Conservation (phyloP, 148 eudicot species). For the Amaranthus hypochondriacus region DNA sequence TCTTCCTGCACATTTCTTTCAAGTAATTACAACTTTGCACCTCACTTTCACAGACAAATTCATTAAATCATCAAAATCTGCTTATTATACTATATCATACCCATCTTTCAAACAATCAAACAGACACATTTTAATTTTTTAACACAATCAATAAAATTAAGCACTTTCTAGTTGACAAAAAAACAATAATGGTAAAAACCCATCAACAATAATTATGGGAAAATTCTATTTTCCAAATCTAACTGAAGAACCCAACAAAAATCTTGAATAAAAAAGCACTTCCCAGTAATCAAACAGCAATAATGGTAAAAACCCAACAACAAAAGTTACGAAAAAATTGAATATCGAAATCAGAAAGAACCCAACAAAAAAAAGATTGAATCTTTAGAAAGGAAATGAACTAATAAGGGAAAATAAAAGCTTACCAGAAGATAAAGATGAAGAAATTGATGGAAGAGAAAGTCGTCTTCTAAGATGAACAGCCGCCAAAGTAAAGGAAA, state of each 20-base stretch:
- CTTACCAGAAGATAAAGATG: conserved; percentile 17
- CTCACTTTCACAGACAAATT: not conserved
- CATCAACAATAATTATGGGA: not conserved
- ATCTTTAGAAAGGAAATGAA: not conserved
- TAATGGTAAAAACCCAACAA: conserved; percentile 5
- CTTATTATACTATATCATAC: not conserved
- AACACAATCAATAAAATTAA: not conserved
- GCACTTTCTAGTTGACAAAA: too few species aligned
- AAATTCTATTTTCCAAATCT: not conserved
- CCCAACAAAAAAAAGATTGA: conserved; percentile 8
- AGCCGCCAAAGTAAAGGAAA: conserved; percentile 10
- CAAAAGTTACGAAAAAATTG: not conserved
- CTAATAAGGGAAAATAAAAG: not conserved
- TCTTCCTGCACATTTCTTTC: not conserved
- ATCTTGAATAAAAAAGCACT: not conserved
- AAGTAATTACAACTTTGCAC: not conserved
- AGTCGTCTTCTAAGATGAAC: not conserved
- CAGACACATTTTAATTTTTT: not conserved
- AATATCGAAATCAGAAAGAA: not conserved
- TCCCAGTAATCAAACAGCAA: not conserved
- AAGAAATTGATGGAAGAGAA: conserved; percentile 3
- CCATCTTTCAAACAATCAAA: not conserved
- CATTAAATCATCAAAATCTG: not conserved
- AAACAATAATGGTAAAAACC: too few species aligned
- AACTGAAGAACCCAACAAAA: not conserved